These are phyloP conservation scores for Cyclanthera cordifolia DNA, from an alignment of 306 rosid species.

Conservation along the genomic window DNA sequence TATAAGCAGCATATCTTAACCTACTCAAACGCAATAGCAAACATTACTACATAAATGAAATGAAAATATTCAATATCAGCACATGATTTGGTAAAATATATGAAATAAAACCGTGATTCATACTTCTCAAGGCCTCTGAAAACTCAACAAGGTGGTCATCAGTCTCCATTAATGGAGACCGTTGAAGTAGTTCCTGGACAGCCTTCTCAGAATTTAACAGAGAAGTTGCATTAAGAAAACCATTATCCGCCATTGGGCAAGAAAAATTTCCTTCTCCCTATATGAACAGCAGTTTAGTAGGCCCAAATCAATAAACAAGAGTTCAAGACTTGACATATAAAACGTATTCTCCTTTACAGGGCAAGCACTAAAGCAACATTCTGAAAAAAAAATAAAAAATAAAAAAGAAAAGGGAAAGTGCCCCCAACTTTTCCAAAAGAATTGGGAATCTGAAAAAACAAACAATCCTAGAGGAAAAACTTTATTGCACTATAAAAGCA, in stretches of 20 bases:
- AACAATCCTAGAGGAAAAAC: background rate
- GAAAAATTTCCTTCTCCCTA: slow-evolving; percentile 51
- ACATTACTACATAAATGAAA: background rate
- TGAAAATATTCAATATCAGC: background rate
- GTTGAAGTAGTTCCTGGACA: slow-evolving; percentile 66
- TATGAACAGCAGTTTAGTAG: slow-evolving; percentile 21
- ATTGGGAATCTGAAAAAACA: background rate
- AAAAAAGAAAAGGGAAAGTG: background rate
- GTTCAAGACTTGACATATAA: background rate
- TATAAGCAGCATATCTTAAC: slow-evolving; percentile 4
- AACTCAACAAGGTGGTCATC: slow-evolving; percentile 91
- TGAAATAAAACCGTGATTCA: slow-evolving; percentile 23
- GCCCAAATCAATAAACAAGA: background rate
- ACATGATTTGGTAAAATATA: slow-evolving; percentile 2
- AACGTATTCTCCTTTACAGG: background rate
- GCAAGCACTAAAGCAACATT: background rate
- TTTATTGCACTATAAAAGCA: background rate
- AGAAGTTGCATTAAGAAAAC: slow-evolving; percentile 46
- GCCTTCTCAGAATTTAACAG: slow-evolving; percentile 59
- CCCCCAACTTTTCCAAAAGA: background rate
- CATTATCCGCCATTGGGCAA: slow-evolving; percentile 49
- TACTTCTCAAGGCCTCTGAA: slow-evolving; percentile 96
- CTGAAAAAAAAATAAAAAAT: background rate
- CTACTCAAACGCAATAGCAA: background rate
- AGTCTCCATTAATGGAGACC: slow-evolving; percentile 44